These are phyloP conservation scores for Camellia sinensis DNA, from an alignment of 148 eudicot genomes.

Conservation along the genomic window DNA sequence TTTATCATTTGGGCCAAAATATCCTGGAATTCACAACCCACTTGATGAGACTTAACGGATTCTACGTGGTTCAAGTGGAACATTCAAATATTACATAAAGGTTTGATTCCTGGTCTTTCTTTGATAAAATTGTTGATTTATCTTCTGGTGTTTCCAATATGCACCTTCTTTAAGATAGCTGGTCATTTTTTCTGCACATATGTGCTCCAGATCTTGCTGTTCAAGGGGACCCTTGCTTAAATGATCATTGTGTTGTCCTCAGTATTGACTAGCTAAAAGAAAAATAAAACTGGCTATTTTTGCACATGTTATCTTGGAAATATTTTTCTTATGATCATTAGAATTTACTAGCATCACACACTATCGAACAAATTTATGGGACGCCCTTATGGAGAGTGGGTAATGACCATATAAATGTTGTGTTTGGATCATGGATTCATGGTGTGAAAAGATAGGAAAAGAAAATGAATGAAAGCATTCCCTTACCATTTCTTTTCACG, in stretches of 20 bases:
- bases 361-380: not conserved
- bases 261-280: not conserved
- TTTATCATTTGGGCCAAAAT: slow-evolving; percentile 91
- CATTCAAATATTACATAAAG: slow-evolving; percentile 98
- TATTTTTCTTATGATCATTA: not conserved
- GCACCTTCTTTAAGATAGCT: not conserved
- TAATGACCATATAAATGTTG: no score
- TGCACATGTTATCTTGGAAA: not conserved
- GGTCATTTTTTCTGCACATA: not conserved
- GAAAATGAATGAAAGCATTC: no score
- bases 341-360: not conserved
- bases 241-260: not conserved
- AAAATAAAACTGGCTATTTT: not conserved
- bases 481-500: no score
- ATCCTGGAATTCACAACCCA: slow-evolving; percentile 95
- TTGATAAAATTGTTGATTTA: not conserved
- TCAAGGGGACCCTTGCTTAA: not conserved
- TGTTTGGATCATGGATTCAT: no score
- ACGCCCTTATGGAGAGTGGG: not conserved
- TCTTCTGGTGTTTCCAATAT: not conserved
- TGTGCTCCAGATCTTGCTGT: slow-evolving; percentile 1
- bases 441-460: no score
- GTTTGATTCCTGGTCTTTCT: slow-evolving; percentile 23
- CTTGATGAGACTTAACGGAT: slow-evolving; percentile 79
- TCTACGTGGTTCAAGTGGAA: slow-evolving; percentile 77